Conservation (phyloP, 768 basidiomycete genomes). For the Candolleomyces eurysporus region DNA sequence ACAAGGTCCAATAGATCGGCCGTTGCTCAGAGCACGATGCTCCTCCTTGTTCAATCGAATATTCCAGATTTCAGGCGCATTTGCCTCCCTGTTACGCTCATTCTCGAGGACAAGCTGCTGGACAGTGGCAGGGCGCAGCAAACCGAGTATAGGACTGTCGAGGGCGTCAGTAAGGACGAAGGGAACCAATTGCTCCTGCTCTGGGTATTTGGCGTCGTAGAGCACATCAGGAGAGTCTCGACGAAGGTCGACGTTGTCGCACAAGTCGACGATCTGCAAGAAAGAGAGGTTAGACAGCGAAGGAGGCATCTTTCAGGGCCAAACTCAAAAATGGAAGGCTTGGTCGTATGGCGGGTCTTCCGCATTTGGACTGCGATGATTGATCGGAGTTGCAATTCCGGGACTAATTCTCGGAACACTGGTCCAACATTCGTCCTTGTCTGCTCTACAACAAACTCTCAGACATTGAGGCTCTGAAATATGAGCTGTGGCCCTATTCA, state of each 20-base stretch:
- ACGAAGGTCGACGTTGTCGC: slow-evolving; percentile 65
- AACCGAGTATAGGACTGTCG: slow-evolving; percentile 55
- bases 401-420: too few species aligned
- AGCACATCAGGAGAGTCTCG: slow-evolving; percentile 16
- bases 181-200: slow-evolving; percentile 13
- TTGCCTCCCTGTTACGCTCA: slow-evolving; percentile 22
- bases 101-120: slow-evolving; percentile 55
- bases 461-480: neutral
- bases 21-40: slow-evolving; percentile 22
- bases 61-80: slow-evolving; percentile 38
- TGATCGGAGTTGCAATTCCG: neutral
- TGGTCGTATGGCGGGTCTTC: neutral
- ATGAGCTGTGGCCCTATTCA: neutral
- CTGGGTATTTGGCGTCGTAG: slow-evolving; percentile 13
- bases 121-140: slow-evolving; percentile 58
- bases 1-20: slow-evolving; percentile 25
- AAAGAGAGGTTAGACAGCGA: slow-evolving; percentile 36
- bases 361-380: neutral
- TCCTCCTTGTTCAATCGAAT: slow-evolving; percentile 31
- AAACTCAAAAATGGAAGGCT: neutral
- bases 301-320: slow-evolving; percentile 8
- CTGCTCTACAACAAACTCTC: neutral
- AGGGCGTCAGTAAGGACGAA: slow-evolving; percentile 17
- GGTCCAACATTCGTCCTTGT: neutral
- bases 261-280: slow-evolving; percentile 62